Evolutionary conservation across 768 basidiomycete genomes (phyloP).

Genomic region (Udeniomyces megalosporus): DNA sequence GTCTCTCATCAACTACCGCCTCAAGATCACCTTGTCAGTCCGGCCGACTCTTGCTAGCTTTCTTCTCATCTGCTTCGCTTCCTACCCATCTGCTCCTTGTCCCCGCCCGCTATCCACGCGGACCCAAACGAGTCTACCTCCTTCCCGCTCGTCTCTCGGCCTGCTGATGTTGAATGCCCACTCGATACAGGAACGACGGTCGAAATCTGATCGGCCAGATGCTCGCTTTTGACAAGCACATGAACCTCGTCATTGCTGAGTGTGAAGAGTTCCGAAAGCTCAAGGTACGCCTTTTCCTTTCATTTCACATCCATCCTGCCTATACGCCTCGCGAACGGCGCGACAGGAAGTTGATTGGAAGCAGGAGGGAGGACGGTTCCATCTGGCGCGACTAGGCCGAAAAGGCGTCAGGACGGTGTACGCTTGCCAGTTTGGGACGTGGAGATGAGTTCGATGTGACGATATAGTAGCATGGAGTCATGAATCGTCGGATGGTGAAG

Average conservation of each 20-base stretch:
- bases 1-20: conserved; percentile 88
- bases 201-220: conserved; percentile 92
- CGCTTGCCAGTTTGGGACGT: too few species aligned
- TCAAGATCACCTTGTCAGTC: conserved; percentile 78
- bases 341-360: too few species aligned
- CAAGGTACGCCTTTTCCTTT: conserved; percentile 41
- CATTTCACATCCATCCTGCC: too few species aligned
- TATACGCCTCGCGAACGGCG: too few species aligned
- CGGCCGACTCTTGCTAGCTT: not conserved
- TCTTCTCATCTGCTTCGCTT: not conserved
- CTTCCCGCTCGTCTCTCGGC: not conserved
- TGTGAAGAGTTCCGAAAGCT: conserved; percentile 95
- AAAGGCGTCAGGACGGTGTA: too few species aligned
- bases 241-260: conserved; percentile 96
- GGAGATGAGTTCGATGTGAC: too few species aligned
- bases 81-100: not conserved
- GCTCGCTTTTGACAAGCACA: conserved; percentile 98
- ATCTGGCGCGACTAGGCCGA: too few species aligned
- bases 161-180: not conserved
- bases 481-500: too few species aligned
- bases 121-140: not conserved
- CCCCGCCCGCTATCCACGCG: not conserved
- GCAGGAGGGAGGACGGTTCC: too few species aligned
- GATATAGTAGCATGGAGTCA: too few species aligned
- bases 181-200: conserved; percentile 53